Conservation (phyloP, 2,329 filamentous ascomycete genomes). For the Gliomastix tumulicola region DNA sequence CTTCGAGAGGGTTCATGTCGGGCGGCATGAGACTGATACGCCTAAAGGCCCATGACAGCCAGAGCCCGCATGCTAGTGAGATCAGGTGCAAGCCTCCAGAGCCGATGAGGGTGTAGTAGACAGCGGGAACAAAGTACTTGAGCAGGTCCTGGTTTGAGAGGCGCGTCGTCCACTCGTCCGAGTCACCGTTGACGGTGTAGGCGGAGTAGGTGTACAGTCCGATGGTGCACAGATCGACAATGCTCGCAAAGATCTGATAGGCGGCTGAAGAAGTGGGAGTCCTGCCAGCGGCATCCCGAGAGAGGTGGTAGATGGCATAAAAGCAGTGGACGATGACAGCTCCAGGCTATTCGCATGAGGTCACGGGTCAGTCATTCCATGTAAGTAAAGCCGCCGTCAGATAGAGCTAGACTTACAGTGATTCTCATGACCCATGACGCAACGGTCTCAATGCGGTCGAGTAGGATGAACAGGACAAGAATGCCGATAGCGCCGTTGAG, state of each 20-base stretch:
- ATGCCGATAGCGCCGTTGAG: constrained; percentile 64
- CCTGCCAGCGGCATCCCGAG: constrained; percentile 60
- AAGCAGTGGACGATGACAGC: constrained; percentile 63
- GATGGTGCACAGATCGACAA: constrained; percentile 57
- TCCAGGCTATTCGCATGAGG: too few species aligned
- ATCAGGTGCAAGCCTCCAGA: constrained; percentile 63
- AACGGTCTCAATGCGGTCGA: constrained; percentile 57
- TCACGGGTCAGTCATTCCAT: too few species aligned
- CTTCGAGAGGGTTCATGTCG: constrained; percentile 91
- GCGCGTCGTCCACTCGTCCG: constrained; percentile 58
- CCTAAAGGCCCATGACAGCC: constrained; percentile 71
- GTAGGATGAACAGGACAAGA: constrained; percentile 69
- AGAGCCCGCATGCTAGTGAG: constrained; percentile 65
- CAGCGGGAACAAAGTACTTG: constrained; percentile 54
- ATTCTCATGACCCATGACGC: constrained; percentile 72
- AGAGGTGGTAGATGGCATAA: constrained; percentile 78
- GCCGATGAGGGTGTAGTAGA: constrained; percentile 61
- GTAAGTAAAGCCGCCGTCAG: too few species aligned
- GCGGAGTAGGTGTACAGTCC: constrained; percentile 51
- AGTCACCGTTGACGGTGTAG: constrained; percentile 35
- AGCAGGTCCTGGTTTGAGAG: constrained; percentile 47
- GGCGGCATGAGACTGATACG: constrained; percentile 78
- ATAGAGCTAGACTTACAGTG: constrained; percentile 66
- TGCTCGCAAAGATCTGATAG: constrained; percentile 77
- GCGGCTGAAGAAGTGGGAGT: constrained; percentile 76